These are phyloP conservation scores for Phaffomyces thermotolerans DNA, from an alignment of 805 yeast genomes.

Conservation along the genomic window DNA sequence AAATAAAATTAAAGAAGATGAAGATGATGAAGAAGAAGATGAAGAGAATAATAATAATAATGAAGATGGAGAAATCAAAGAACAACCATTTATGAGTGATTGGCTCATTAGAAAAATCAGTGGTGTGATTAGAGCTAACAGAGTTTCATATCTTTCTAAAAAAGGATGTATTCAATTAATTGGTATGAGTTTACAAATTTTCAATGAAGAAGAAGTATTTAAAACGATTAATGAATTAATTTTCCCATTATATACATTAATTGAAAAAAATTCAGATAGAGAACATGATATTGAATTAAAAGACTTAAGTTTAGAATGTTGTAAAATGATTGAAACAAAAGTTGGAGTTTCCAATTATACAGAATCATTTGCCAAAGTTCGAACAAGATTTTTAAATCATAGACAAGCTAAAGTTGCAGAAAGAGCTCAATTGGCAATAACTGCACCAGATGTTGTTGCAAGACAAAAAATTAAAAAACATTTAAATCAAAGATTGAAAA, in stretches of 20 bases:
- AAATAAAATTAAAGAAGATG: conserved; percentile 12
- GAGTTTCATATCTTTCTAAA: conserved; percentile 50
- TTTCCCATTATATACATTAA: conserved; percentile 44
- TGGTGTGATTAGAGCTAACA: conserved; percentile 59
- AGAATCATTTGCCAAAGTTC: conserved; percentile 53
- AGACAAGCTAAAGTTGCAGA: conserved; percentile 72
- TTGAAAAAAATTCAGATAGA: conserved; percentile 34
- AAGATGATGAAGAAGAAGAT: conserved; percentile 19
- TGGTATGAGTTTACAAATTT: conserved; percentile 54
- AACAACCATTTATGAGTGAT: conserved; percentile 33
- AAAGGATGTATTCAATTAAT: conserved; percentile 61
- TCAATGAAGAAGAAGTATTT: conserved; percentile 34
- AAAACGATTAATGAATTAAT: conserved; percentile 43
- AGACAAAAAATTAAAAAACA: conserved; percentile 66
- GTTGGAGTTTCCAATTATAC: conserved; percentile 69
- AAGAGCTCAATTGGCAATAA: conserved; percentile 66
- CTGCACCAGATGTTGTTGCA: conserved; percentile 79
- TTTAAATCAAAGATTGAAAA: conserved; percentile 60
- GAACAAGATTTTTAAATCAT: conserved; percentile 48
- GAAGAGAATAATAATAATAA: not conserved
- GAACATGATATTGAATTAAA: conserved; percentile 40
- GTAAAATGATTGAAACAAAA: conserved; percentile 57
- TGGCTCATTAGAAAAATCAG: conserved; percentile 62
- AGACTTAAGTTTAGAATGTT: conserved; percentile 54
- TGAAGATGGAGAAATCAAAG: conserved; percentile 1